Conservation (phyloP, 345 rosid species). For the Lepidium africanum region DNA sequence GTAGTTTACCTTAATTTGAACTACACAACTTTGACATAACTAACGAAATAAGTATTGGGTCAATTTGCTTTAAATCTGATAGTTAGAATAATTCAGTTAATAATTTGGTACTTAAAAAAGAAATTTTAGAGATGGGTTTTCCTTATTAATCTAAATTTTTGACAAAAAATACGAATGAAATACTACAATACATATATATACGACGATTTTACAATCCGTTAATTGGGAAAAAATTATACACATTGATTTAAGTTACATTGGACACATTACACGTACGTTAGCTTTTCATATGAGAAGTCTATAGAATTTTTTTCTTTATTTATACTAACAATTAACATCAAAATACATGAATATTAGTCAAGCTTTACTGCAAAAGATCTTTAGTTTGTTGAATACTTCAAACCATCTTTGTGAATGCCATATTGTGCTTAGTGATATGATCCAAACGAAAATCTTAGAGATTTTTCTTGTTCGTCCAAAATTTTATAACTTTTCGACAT, state of each 20-base stretch:
- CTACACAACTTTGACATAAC: background rate
- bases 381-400: background rate
- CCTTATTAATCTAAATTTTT: no score
- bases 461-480: background rate
- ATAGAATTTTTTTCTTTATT: background rate
- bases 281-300: background rate
- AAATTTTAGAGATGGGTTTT: no score
- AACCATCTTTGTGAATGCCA: no score
- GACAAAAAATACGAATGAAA: no score
- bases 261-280: background rate
- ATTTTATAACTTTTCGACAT: background rate
- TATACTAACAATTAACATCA: background rate
- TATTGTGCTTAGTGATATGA: background rate
- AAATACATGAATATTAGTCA: background rate
- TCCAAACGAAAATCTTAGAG: background rate
- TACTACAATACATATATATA: background rate
- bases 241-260: background rate
- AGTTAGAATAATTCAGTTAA: no score
- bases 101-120: no score
- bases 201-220: background rate
- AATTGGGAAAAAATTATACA: background rate
- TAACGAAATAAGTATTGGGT: no score
- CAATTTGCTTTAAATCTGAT: no score
- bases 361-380: background rate
- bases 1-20: constrained; percentile 9